A percentile compares a stretch with the other conserved stretches of the same genome.
These are phyloP conservation scores for Beta vulgaris DNA, from an alignment of 148 eudicot genomes.

Conservation along the genomic window DNA sequence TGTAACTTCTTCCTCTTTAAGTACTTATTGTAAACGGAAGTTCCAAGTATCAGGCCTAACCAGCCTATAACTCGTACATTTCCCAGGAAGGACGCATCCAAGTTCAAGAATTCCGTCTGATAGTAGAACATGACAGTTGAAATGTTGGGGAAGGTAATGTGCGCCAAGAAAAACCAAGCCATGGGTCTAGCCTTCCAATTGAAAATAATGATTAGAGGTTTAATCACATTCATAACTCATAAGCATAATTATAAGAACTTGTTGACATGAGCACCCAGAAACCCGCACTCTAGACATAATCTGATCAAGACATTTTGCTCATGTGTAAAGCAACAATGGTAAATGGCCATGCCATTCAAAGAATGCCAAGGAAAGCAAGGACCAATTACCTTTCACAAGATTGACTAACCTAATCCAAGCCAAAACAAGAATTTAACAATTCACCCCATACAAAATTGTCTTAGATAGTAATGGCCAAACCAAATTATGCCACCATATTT, in stretches of 20 bases:
- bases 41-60: constrained; percentile 95
- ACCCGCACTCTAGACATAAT: background rate
- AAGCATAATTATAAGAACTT: background rate
- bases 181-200: constrained; percentile 77
- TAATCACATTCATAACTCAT: background rate
- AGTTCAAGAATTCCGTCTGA: constrained; percentile 72
- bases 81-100: constrained; percentile 91
- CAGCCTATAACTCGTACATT: constrained; percentile 87
- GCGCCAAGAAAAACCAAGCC: constrained; percentile 95
- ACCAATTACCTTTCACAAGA: background rate
- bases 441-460: background rate
- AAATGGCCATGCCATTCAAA: background rate
- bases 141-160: constrained; percentile 76
- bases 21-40: constrained; percentile 69
- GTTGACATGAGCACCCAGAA: background rate
- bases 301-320: background rate
- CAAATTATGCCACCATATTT: background rate
- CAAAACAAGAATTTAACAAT: background rate
- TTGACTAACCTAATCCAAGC: background rate
- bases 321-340: background rate
- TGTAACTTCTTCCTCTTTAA: constrained; percentile 70
- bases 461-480: background rate
- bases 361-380: background rate
- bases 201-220: constrained; percentile 30
- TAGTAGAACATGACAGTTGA: constrained; percentile 93